A percentile compares a stretch with the other conserved stretches of the same genome.
phyloP scores from a whole-genome alignment of 257 asterid genomes.

The Verbena officinalis region DNA sequence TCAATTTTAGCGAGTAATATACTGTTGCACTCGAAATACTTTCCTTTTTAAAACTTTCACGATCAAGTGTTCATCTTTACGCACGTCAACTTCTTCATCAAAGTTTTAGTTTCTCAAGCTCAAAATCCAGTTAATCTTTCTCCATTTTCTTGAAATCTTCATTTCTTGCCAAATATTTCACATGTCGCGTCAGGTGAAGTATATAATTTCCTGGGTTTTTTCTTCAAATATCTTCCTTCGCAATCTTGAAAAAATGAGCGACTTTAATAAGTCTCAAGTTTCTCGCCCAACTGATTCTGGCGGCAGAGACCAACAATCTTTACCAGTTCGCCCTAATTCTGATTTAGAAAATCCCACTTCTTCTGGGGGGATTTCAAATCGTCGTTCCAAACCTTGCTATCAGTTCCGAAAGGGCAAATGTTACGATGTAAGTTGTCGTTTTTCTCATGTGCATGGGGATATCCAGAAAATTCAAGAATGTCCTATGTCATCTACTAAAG shows the following conservation, averaged over 20 bases:
- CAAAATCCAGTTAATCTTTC: not conserved
- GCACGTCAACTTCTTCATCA: not conserved
- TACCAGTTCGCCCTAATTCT: not conserved
- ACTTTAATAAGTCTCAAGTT: constrained; percentile 6
- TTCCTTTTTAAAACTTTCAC: too few relatives aligned
- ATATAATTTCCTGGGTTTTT: not conserved
- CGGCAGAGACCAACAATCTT: constrained; percentile 3
- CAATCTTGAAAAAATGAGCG: not conserved
- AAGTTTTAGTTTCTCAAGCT: constrained; percentile 3
- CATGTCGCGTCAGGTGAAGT: constrained; percentile 5
- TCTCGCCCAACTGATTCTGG: not conserved
- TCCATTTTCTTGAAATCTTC: not conserved
- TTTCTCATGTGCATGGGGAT: constrained; percentile 20
- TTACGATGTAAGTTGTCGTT: constrained; percentile 44
- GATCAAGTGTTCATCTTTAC: not conserved
- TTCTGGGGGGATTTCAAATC: constrained; percentile 17
- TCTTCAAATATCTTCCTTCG: not conserved
- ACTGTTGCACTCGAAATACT: not conserved
- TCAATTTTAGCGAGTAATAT: not conserved
- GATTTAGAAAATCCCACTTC: constrained; percentile 29
- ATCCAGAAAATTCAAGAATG: constrained; percentile 31
- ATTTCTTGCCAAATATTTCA: not conserved
- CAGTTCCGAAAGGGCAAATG: constrained; percentile 48
- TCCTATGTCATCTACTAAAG: constrained; percentile 19
- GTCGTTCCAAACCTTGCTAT: constrained; percentile 38